These are phyloP conservation scores for Batkoa obscura DNA, from an alignment of 371 early-diverging fungal species.

Conservation along the genomic window DNA sequence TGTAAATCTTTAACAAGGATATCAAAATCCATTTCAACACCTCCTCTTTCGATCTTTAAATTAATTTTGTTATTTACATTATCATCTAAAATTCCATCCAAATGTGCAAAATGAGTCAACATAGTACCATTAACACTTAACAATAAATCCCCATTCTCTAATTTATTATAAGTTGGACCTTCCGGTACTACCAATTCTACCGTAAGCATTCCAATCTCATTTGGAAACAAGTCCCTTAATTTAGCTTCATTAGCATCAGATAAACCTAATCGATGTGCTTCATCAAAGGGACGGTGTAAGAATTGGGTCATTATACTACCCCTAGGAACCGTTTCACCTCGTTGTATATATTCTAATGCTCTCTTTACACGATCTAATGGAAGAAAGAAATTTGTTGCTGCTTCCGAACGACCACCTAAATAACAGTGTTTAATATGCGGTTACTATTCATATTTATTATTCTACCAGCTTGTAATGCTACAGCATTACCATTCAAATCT, in stretches of 20 bases:
- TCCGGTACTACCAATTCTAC: slow-evolving; percentile 64
- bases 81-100: slow-evolving; percentile 56
- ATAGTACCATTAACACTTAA: slow-evolving; percentile 51
- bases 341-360: slow-evolving; percentile 50
- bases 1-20: slow-evolving; percentile 50
- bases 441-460: neutral
- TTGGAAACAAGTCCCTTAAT: slow-evolving; percentile 40
- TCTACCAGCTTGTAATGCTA: slow-evolving; percentile 72
- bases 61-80: slow-evolving; percentile 44
- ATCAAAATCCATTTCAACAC: slow-evolving; percentile 32
- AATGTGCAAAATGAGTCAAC: slow-evolving; percentile 67
- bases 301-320: slow-evolving; percentile 74
- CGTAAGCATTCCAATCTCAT: slow-evolving; percentile 76
- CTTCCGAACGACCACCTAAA: slow-evolving; percentile 39
- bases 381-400: slow-evolving; percentile 84
- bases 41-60: slow-evolving; percentile 53
- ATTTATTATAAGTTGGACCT: slow-evolving; percentile 49
- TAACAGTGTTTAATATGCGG: neutral
- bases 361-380: slow-evolving; percentile 67
- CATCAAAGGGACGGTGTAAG: slow-evolving; percentile 44
- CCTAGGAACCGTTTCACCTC: slow-evolving; percentile 47
- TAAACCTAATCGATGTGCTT: slow-evolving; percentile 51
- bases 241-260: slow-evolving; percentile 40
- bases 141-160: slow-evolving; percentile 81
- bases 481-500: slow-evolving; percentile 82